phyloP scores from a whole-genome alignment of 2,329 filamentous ascomycete species.

The Nannizzia gypsea region DNA sequence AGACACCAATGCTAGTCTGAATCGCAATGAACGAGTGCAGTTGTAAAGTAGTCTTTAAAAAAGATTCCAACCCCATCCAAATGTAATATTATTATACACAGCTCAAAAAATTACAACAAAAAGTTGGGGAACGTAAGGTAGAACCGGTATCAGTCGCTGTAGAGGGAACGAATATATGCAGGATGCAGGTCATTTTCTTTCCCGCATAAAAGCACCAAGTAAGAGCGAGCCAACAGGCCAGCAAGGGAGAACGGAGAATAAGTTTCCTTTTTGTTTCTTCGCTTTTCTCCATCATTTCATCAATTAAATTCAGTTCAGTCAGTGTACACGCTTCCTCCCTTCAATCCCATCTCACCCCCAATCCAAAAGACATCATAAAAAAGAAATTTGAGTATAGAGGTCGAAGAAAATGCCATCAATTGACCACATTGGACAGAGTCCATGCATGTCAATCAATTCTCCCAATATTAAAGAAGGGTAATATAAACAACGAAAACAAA shows the following conservation, averaged over 20 bases:
- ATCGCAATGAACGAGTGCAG: neutral
- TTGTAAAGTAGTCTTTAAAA: neutral
- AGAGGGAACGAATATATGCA: neutral
- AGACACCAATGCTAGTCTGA: neutral
- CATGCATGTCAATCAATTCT: neutral
- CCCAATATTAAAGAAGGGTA: neutral
- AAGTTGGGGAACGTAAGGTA: neutral
- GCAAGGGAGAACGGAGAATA: neutral
- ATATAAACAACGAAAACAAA: constrained; percentile 1
- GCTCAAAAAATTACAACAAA: neutral
- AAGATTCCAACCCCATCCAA: neutral
- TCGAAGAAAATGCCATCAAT: neutral
- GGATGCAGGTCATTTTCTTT: neutral
- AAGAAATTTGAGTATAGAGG: neutral
- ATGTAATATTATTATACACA: constrained; percentile 1
- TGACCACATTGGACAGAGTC: neutral
- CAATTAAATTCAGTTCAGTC: neutral
- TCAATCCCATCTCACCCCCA: neutral
- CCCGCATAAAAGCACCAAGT: neutral
- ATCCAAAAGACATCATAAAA: neutral
- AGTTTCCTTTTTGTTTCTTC: neutral
- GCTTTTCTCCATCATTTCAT: neutral
- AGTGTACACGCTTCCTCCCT: neutral
- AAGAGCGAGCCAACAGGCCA: neutral
- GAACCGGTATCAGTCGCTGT: neutral